These are phyloP conservation scores for Trametes meyenii DNA, from an alignment of 768 basidiomycete genomes.

Conservation along the genomic window DNA sequence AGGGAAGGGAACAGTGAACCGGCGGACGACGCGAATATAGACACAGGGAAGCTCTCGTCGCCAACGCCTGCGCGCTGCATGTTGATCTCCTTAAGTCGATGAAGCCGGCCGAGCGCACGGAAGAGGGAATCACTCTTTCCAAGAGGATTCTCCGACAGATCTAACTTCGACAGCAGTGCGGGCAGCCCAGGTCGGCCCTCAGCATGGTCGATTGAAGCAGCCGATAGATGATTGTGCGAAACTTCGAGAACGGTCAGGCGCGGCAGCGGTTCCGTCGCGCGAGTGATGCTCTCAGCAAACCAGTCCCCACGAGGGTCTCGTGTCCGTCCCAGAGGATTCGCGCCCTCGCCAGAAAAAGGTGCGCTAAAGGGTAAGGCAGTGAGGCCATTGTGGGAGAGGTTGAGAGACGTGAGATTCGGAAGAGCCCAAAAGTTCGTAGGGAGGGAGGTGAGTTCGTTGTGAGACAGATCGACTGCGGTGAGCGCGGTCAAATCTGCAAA, in stretches of 20 bases:
- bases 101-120: slow-evolving; percentile 48
- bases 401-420: slow-evolving; percentile 64
- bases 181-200: slow-evolving; percentile 46
- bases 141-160: slow-evolving; percentile 72
- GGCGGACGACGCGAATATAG: slow-evolving; percentile 35
- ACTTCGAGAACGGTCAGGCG: slow-evolving; percentile 63
- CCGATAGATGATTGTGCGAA: slow-evolving; percentile 67
- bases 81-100: slow-evolving; percentile 58
- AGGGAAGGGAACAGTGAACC: slow-evolving; percentile 51
- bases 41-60: slow-evolving; percentile 58
- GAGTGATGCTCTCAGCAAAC: slow-evolving; percentile 62
- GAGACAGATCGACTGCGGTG: slow-evolving; percentile 71
- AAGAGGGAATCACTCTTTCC: slow-evolving; percentile 47
- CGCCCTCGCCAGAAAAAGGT: slow-evolving; percentile 45
- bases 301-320: slow-evolving; percentile 45
- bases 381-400: slow-evolving; percentile 72
- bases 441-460: slow-evolving; percentile 65
- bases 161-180: slow-evolving; percentile 53
- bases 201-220: slow-evolving; percentile 52
- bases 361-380: slow-evolving; percentile 61
- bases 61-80: slow-evolving; percentile 60
- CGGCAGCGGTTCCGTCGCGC: slow-evolving; percentile 67
- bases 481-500: slow-evolving; percentile 72
- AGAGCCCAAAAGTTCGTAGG: slow-evolving; percentile 69
- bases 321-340: slow-evolving; percentile 40